Evolutionary conservation across 163 green algal species (phyloP), one percentile per base, ranked within the genome.

Genomic region (Chlamydomonas reinhardtii): DNA sequence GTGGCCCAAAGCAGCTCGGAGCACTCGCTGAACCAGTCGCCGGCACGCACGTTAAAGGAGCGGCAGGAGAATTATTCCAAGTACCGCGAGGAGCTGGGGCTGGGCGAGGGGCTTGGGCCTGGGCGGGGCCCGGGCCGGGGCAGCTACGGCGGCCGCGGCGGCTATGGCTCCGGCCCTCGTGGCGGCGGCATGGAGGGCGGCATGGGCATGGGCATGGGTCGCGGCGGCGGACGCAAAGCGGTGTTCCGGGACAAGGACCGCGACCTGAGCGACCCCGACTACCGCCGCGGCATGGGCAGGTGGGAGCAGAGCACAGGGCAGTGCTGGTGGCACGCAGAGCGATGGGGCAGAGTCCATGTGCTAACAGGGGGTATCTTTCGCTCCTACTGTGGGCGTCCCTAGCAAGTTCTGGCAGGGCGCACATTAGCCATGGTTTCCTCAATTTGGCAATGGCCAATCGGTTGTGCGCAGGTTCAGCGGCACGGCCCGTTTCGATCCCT

Each of bases 181-280:
- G 48, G 48, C 14, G 48, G 48, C 48, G 48, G 48, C 48, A 19
- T 19, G 48, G 48, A 56, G 48, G 48, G 48, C 48, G 48, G 48
- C 48, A 56, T 56, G 48, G 48, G 48, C 48, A 56, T 56, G 48
- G 54, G 82, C n/a, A 83, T 74, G 74, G 62, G 72, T 31, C 72
- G 71, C 52, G 76, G 88, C 20, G 59, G 83, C 17, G 88, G 88
- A 2, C 82, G 88, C 35, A 91, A 91, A 73, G 88, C 88, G 14
- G 83, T 91, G 22, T 89, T 91, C 35, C 68, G 76, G 32, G 83
- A 91, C 54, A 89, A 87, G 83, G 88, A 89, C 39, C 77, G 82
- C 48, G 88, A 91, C n/a, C 31, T 89, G 37, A 73, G 76, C 14
- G 88, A 91, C 77, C 88, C 88, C 25, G 88, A 91, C 73, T 91